phyloP scores from a whole-genome alignment of 768 basidiomycete genomes.

The Calocybe gangraenosa region DNA sequence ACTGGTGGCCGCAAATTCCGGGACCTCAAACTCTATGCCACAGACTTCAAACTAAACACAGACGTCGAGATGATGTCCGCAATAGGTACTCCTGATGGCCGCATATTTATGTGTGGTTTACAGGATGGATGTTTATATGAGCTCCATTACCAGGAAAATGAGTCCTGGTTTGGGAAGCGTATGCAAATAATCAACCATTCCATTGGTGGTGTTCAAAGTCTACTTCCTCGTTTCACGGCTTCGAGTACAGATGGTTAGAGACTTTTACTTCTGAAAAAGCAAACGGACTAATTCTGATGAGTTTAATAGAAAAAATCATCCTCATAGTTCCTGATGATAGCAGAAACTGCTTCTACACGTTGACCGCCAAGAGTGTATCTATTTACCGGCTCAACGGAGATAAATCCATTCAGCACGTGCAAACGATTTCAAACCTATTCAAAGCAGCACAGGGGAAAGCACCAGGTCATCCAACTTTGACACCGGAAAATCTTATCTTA shows the following conservation, averaged over 20 bases:
- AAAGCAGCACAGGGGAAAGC: slow-evolving; percentile 79
- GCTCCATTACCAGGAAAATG: slow-evolving; percentile 83
- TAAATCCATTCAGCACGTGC: slow-evolving; percentile 66
- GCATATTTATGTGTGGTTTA: slow-evolving; percentile 87
- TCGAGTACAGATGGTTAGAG: slow-evolving; percentile 61
- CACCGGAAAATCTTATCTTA: slow-evolving; percentile 67
- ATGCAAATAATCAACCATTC: slow-evolving; percentile 87
- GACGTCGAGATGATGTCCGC: slow-evolving; percentile 88
- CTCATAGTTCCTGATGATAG: slow-evolving; percentile 61
- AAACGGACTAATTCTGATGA: slow-evolving; percentile 5
- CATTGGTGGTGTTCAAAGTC: slow-evolving; percentile 69
- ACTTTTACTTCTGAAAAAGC: slow-evolving; percentile 1
- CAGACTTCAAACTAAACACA: slow-evolving; percentile 74
- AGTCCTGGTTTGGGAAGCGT: slow-evolving; percentile 90
- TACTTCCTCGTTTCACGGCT: slow-evolving; percentile 71
- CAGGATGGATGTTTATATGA: slow-evolving; percentile 91
- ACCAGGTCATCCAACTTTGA: slow-evolving; percentile 69
- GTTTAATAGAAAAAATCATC: slow-evolving; percentile 61
- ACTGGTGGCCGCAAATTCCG: slow-evolving; percentile 44
- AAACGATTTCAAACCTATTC: slow-evolving; percentile 70
- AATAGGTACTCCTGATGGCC: slow-evolving; percentile 71
- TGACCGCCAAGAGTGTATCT: slow-evolving; percentile 65
- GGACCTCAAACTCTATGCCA: slow-evolving; percentile 86
- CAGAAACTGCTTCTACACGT: slow-evolving; percentile 75
- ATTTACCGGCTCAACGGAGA: slow-evolving; percentile 62